Conservation (phyloP, 108 stramenopile species). For the Schizochytrium sp. region DNA sequence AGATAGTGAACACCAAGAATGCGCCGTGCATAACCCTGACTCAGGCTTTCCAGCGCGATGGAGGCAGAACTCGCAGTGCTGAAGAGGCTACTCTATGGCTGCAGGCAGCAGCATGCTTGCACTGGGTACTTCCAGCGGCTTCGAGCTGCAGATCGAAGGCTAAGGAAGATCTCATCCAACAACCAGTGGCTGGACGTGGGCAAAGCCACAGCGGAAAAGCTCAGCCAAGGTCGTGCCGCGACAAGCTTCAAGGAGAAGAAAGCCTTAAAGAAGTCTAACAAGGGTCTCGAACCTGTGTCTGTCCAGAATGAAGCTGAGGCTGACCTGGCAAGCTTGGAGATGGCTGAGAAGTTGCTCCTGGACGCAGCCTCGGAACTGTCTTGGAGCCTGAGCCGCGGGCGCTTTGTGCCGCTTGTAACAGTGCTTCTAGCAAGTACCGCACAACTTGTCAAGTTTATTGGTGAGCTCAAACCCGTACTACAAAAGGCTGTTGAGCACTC, state of each 20-base stretch:
- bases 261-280: too few species aligned
- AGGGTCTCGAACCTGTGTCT: too few species aligned
- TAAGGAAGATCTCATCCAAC: background rate
- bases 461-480: background rate
- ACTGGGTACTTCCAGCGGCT: conserved; percentile 24
- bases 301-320: too few species aligned
- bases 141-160: background rate
- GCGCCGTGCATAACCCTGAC: too few species aligned
- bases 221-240: too few species aligned
- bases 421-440: conserved; percentile 11
- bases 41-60: background rate
- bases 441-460: background rate
- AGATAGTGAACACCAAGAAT: too few species aligned
- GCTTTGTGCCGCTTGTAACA: background rate
- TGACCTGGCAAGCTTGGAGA: background rate
- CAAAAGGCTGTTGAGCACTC: background rate
- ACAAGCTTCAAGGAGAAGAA: too few species aligned
- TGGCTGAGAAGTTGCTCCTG: background rate
- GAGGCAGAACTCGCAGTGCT: background rate
- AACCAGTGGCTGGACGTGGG: background rate
- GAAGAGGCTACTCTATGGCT: background rate
- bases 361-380: conserved; percentile 30
- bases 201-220: too few species aligned
- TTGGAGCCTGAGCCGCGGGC: background rate
- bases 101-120: conserved; percentile 1